Percentiles rank a stretch among this genome's conserved stretches.
Conservation (phyloP, 345 rosid genomes). For the Hibiscus syriacus region DNA sequence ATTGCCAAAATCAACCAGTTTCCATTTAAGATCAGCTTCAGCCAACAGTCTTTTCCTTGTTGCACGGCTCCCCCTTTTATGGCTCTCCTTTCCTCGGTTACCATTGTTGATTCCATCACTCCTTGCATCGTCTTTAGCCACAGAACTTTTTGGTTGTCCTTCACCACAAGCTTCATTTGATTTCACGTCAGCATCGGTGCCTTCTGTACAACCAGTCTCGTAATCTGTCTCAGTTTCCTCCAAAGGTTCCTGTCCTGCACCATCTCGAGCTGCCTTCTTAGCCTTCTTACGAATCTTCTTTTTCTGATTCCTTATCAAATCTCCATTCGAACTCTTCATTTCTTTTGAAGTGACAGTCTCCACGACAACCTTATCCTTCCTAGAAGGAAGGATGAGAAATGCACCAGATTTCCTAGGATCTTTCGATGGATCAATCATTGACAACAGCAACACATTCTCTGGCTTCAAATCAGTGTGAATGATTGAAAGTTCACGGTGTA, state of each 20-base stretch:
- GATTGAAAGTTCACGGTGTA: conserved; percentile 73
- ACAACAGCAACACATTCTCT: conserved; percentile 72
- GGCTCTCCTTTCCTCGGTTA: conserved; percentile 24
- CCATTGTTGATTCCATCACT: conserved; percentile 25
- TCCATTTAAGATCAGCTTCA: conserved; percentile 61
- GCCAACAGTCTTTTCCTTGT: conserved; percentile 55
- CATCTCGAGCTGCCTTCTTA: conserved; percentile 61
- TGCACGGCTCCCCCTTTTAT: conserved; percentile 49
- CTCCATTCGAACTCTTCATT: conserved; percentile 39
- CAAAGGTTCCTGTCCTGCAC: conserved; percentile 33
- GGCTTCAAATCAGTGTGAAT: conserved; percentile 98
- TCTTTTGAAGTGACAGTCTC: conserved; percentile 35
- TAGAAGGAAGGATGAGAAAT: conserved; percentile 49
- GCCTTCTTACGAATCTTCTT: conserved; percentile 87
- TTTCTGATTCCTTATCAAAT: conserved; percentile 78
- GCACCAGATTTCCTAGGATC: conserved; percentile 54
- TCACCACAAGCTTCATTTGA: conserved; percentile 26
- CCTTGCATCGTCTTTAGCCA: conserved; percentile 23
- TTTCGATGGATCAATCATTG: conserved; percentile 67
- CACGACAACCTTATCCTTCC: conserved; percentile 33
- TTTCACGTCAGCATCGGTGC: conserved; percentile 24
- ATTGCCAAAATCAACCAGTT: conserved; percentile 92
- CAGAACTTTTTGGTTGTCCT: conserved; percentile 26
- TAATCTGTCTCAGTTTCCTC: conserved; percentile 38
- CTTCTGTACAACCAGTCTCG: conserved; percentile 19